Conservation (phyloP, 73 alveolate genomes). For the Tetrahymena borealis region DNA sequence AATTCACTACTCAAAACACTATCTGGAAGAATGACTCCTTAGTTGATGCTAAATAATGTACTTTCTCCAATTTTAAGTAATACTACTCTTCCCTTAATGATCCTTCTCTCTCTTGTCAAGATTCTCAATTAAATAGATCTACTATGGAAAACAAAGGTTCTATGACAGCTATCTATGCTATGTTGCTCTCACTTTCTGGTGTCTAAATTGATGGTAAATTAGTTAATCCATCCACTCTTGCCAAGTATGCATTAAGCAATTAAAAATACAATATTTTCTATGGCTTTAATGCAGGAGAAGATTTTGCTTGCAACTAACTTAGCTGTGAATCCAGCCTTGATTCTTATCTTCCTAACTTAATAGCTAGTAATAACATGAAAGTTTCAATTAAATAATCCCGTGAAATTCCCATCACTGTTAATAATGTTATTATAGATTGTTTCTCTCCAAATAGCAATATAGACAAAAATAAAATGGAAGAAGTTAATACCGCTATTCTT, state of each 20-base stretch:
- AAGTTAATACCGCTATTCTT: neutral
- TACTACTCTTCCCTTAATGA: neutral
- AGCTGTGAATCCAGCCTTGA: neutral
- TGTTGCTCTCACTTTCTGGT: neutral
- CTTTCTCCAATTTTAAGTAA: neutral
- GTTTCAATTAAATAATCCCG: neutral
- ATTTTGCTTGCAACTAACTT: neutral
- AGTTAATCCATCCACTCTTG: neutral
- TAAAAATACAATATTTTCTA: neutral
- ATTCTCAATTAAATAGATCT: neutral
- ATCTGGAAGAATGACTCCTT: neutral
- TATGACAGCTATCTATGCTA: neutral
- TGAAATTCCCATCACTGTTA: neutral
- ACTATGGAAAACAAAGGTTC: neutral
- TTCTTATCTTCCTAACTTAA: neutral
- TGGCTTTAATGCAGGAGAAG: neutral
- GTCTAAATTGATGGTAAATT: neutral
- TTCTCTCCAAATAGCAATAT: neutral
- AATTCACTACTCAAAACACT: neutral
- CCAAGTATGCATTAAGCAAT: neutral
- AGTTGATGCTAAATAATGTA: neutral
- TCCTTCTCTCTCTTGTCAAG: neutral
- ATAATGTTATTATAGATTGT: neutral
- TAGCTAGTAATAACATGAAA: neutral
- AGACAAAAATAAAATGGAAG: neutral